These are phyloP conservation scores for Halenospora varia DNA, from an alignment of 495 filamentous ascomycete species.

Conservation along the genomic window DNA sequence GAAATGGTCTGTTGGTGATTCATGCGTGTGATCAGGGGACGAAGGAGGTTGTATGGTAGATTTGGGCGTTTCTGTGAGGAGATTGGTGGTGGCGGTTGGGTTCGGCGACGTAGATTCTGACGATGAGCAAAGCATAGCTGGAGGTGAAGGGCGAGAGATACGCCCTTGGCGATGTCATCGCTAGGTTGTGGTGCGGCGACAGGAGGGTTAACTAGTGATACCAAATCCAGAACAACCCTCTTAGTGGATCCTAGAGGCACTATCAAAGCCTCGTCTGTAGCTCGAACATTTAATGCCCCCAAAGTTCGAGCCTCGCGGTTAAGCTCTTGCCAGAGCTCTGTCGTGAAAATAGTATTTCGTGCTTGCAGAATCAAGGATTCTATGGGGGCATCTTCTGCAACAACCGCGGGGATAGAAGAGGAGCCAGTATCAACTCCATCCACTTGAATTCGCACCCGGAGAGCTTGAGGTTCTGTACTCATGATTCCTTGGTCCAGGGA, in stretches of 20 bases:
- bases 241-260: conserved; percentile 49
- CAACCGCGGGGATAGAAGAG: conserved; percentile 33
- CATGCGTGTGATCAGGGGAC: conserved; percentile 60
- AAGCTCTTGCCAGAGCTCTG: conserved; percentile 93
- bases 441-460: conserved; percentile 58
- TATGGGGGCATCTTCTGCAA: conserved; percentile 33
- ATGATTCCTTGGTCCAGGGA: conserved; percentile 65
- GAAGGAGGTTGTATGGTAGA: conserved; percentile 57
- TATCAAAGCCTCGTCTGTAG: conserved; percentile 52
- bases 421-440: conserved; percentile 46
- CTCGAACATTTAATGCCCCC: conserved; percentile 59
- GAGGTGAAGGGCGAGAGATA: conserved; percentile 58
- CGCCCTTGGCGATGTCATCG: conserved; percentile 48
- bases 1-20: conserved; percentile 50
- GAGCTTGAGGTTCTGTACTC: conserved; percentile 48
- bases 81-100: conserved; percentile 56
- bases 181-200: conserved; percentile 13
- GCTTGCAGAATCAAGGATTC: conserved; percentile 73
- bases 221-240: conserved; percentile 61
- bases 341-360: conserved; percentile 82
- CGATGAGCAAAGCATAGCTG: conserved; percentile 70
- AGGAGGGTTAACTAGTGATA: conserved; percentile 44
- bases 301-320: conserved; percentile 72
- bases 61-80: conserved; percentile 41
- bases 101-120: conserved; percentile 59